Conservation (phyloP, 2,329 filamentous ascomycete genomes). For the Penicillium verrucosum region DNA sequence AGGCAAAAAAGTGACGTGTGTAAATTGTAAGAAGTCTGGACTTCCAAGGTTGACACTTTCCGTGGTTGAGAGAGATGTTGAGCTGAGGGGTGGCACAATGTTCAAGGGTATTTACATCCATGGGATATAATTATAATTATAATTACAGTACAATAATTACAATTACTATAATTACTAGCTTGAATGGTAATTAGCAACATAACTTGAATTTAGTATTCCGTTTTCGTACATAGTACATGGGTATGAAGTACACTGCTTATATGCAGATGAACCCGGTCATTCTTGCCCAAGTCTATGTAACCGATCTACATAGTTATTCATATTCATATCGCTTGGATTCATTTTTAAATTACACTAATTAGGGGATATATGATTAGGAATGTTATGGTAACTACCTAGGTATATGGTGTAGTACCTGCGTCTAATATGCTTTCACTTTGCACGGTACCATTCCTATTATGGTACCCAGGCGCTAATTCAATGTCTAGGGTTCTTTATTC, state of each 20-base stretch:
- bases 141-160: neutral
- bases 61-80: slow-evolving; percentile 9
- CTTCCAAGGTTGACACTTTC: neutral
- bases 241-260: neutral
- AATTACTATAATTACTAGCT: neutral
- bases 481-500: neutral
- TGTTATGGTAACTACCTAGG: neutral
- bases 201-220: neutral
- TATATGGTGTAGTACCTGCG: neutral
- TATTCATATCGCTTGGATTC: neutral
- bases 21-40: slow-evolving; percentile 15
- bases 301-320: neutral
- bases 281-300: neutral
- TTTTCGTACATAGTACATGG: neutral
- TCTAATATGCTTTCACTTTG: neutral
- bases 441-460: neutral
- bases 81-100: slow-evolving; percentile 6
- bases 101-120: neutral
- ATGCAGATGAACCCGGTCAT: neutral
- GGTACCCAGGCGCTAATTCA: neutral
- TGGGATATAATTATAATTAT: neutral
- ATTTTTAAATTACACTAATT: no score
- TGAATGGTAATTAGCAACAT: neutral
- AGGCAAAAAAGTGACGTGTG: slow-evolving; percentile 21
- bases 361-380: neutral